Conservation (phyloP, 768 basidiomycete genomes). For the Rhodosporidiobolus odoratus region DNA sequence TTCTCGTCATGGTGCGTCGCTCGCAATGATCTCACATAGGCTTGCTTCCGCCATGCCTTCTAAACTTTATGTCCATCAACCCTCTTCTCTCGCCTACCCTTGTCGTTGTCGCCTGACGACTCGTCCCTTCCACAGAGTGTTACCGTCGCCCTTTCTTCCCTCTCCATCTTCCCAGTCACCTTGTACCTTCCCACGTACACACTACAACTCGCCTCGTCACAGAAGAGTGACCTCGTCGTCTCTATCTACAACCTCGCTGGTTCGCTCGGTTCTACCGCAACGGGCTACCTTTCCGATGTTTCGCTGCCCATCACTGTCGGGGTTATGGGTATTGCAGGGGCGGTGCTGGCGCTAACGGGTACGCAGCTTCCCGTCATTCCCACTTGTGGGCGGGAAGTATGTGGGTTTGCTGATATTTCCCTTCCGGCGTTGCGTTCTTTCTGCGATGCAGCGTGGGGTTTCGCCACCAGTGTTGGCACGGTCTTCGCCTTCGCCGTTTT, state of each 20-base stretch:
- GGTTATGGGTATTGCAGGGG: conserved; percentile 3
- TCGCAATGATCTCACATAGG: background rate
- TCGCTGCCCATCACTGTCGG: conserved; percentile 1
- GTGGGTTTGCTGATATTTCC: no score
- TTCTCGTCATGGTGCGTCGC: conserved; percentile 25
- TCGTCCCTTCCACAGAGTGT: background rate
- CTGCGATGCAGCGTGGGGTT: conserved; percentile 10
- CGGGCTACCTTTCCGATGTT: conserved; percentile 8
- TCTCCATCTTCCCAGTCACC: conserved; percentile 32
- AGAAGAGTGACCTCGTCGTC: conserved; percentile 18
- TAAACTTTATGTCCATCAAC: background rate
- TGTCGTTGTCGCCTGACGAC: no score
- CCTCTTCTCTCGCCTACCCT: background rate
- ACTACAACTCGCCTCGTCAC: background rate
- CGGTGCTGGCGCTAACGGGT: conserved; percentile 3
- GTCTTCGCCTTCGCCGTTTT: conserved; percentile 27
- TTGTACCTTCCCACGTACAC: conserved; percentile 34
- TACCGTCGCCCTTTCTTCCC: conserved; percentile 10
- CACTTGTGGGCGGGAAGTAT: conserved; percentile 10
- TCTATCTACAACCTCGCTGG: conserved; percentile 14
- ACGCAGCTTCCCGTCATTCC: no score
- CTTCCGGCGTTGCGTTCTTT: no score
- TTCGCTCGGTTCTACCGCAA: conserved; percentile 8
- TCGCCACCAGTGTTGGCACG: background rate
- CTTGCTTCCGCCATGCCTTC: background rate